phyloP scores from a whole-genome alignment of 305 asterid genomes.

The Fraxinus platypoda region DNA sequence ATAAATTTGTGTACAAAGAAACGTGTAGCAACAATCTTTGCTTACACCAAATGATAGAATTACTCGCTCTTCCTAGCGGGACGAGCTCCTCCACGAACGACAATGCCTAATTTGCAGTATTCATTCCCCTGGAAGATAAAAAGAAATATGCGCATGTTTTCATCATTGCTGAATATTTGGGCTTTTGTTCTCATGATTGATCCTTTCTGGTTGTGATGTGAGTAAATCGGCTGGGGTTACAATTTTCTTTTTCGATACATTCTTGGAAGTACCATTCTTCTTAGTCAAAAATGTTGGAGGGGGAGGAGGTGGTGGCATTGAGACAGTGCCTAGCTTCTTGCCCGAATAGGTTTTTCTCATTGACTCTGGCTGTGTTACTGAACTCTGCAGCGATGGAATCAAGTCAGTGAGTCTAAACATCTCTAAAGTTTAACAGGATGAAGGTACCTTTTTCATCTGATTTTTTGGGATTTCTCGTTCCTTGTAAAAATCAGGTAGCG shows the following conservation, averaged over 20 bases:
- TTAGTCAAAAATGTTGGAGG: slow-evolving; percentile 39
- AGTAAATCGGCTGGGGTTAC: slow-evolving; percentile 16
- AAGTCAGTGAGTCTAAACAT: neutral
- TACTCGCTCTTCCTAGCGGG: neutral
- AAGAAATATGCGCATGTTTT: slow-evolving; percentile 14
- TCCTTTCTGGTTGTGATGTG: slow-evolving; percentile 28
- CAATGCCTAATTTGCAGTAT: neutral
- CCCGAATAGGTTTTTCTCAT: slow-evolving; percentile 40
- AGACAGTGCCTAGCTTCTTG: slow-evolving; percentile 41
- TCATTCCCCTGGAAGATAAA: neutral
- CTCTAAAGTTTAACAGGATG: neutral
- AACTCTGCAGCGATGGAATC: slow-evolving; percentile 34
- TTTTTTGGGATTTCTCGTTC: slow-evolving; percentile 44
- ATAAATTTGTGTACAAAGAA: slow-evolving; percentile 16
- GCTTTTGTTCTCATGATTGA: slow-evolving; percentile 40
- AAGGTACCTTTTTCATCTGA: slow-evolving; percentile 45
- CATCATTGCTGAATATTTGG: slow-evolving; percentile 41
- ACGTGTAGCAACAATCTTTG: neutral
- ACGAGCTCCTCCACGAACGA: neutral
- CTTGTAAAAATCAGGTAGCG: slow-evolving; percentile 70
- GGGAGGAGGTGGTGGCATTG: slow-evolving; percentile 57
- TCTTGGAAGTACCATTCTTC: slow-evolving; percentile 37
- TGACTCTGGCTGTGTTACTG: slow-evolving; percentile 40
- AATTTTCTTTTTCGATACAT: slow-evolving; percentile 30
- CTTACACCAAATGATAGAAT: slow-evolving; percentile 6